Conservation (phyloP, 768 basidiomycete species). For the Xerocomus spinulosus region DNA sequence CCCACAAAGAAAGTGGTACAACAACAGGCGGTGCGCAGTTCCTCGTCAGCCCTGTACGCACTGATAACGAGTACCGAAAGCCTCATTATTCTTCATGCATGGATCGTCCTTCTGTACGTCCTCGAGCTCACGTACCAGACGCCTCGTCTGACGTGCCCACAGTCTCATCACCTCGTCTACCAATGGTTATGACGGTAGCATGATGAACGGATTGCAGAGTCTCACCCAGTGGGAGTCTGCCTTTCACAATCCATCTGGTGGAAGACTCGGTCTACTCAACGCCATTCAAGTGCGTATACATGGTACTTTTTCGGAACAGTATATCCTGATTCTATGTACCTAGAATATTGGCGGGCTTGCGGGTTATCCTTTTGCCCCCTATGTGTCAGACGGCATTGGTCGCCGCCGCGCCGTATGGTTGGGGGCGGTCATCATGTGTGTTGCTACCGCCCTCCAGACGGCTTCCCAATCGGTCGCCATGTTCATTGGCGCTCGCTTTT, state of each 20-base stretch:
- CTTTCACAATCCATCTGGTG: constrained; percentile 55
- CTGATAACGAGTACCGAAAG: constrained; percentile 30
- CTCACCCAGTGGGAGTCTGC: constrained; percentile 58
- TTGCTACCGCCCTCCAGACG: constrained; percentile 64
- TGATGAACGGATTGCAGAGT: constrained; percentile 79
- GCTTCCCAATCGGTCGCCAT: constrained; percentile 68
- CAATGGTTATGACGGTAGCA: constrained; percentile 71
- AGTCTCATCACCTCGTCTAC: constrained; percentile 74
- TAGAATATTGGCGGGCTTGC: constrained; percentile 69
- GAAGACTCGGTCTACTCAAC: constrained; percentile 62
- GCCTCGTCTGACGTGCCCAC: constrained; percentile 1
- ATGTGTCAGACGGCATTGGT: constrained; percentile 67
- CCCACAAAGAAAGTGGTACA: constrained; percentile 70
- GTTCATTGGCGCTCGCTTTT: constrained; percentile 79
- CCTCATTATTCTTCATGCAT: constrained; percentile 58
- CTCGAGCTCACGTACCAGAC: not conserved
- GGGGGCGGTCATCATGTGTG: constrained; percentile 67
- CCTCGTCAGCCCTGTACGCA: not conserved
- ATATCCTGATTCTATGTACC: not conserved
- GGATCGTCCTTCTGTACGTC: constrained; percentile 63
- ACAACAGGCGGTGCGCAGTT: constrained; percentile 57
- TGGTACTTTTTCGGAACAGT: not conserved
- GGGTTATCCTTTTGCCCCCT: constrained; percentile 67
- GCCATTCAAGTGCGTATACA: constrained; percentile 58
- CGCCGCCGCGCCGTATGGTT: constrained; percentile 62